Base-by-base conservation (phyloP, 345 rosid species). In the Raphanus sativus region DNA sequence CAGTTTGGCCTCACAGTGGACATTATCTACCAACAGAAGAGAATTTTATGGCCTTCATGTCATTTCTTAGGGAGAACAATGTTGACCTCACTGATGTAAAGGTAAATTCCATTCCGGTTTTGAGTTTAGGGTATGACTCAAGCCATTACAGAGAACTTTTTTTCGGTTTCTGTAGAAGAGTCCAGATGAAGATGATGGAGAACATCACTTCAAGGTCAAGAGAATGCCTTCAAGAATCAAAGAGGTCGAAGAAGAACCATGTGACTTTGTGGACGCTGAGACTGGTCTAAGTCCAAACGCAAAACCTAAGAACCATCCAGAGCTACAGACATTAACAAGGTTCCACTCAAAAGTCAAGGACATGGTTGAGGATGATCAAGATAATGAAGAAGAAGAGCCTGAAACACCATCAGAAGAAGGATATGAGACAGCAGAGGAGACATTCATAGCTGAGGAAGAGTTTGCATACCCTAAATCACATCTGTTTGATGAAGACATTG, bases 21-120 rank as follows among this genome's bases (percentile, higher is more conserved):
- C 98, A 95, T 62, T 95, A 92, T 83, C 98, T 92, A 69, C 98
- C 98, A 42, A 92, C 97, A 25, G 94, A 92, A 71, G 99, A 95
- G 80, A 95, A 95, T 78, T 92, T 91, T 65, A 86, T 81, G 79
- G 96, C 83, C 55, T 88, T 95, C 76, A 77, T 89, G 84, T 86
- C 87, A 1, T 92, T 85, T 80, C 96, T 95, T 4, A 26, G 30
- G 66, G 91, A 92, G 74, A 87, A 88, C 50, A 77, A 85, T 32
- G 89, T 95, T 24, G 96, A 95, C 75, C 89, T 92, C 42, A 75
- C 85, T 33, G 70, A 78, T 80, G 91, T 95, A 21, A 78, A 78
- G 81, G 81, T 78, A 78, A 42, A 52, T 0, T 60, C 58, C 16
- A 26, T 2, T 64, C 45, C 81, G 86, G 90, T 91, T 48, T 63